Conservation (phyloP, 2,329 filamentous ascomycete genomes). For the Sporothrix schenckii region DNA sequence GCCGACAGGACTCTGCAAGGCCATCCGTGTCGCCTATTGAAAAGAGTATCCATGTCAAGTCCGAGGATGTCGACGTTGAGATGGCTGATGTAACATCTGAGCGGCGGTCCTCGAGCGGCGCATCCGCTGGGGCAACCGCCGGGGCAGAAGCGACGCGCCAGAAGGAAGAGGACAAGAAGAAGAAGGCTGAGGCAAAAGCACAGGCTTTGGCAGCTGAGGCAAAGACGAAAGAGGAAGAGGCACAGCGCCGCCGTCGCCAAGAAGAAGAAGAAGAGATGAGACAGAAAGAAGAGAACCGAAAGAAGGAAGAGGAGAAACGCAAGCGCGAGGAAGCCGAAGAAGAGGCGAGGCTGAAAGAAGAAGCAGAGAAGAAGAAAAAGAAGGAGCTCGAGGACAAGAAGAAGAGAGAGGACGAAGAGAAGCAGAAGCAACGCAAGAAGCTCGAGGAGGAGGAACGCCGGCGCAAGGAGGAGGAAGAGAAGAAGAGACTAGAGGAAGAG, state of each 20-base stretch:
- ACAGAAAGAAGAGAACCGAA: constrained; percentile 39
- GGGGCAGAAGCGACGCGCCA: constrained; percentile 41
- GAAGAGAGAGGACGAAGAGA: constrained; percentile 41
- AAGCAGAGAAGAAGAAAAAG: constrained; percentile 39
- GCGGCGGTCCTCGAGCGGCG: constrained; percentile 29
- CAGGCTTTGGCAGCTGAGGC: constrained; percentile 34
- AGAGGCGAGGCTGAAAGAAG: constrained; percentile 40
- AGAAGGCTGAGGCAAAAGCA: constrained; percentile 39
- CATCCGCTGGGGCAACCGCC: constrained; percentile 40
- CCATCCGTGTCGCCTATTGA: constrained; percentile 45
- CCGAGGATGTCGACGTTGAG: constrained; percentile 59
- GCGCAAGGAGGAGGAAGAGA: constrained; percentile 44
- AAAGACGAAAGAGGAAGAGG: constrained; percentile 41
- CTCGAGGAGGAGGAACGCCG: constrained; percentile 39
- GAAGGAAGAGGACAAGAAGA: constrained; percentile 42
- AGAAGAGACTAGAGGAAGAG: constrained; percentile 42
- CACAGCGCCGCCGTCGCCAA: constrained; percentile 40
- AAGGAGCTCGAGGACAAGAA: constrained; percentile 38
- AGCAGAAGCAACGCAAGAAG: constrained; percentile 39
- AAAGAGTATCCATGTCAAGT: constrained; percentile 60
- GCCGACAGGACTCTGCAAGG: constrained; percentile 50
- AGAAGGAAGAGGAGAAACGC: constrained; percentile 43
- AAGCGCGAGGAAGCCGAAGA: constrained; percentile 40
- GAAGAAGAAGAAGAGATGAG: constrained; percentile 43
- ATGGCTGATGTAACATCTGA: constrained; percentile 54